Base-by-base conservation (phyloP, 306 rosid genomes). In the Coriaria nepalensis region DNA sequence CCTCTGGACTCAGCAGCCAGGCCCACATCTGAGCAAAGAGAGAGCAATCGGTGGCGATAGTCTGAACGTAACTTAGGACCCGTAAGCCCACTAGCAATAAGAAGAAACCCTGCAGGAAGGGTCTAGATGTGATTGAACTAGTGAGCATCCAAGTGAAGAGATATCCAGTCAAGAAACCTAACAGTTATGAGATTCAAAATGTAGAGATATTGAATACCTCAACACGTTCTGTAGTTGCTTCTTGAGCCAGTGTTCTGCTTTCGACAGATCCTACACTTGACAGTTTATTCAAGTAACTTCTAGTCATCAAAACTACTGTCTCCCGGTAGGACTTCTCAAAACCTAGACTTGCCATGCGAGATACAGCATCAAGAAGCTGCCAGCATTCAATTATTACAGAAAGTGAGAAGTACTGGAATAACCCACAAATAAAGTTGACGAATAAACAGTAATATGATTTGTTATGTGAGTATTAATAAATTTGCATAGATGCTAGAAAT, bases 1-100 rank as follows among this genome's bases (percentile, higher is more conserved):
- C 94, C 81, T 79, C 79, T 79, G 67, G 98, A 77, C 73, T 90
- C 98, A n/a, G 98, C 98, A 66, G 95, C 94, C 62, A 90, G 76
- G 61, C 95, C 98, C 54, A 90, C 95, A 67, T 90, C 98, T 15
- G 98, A 90, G 63, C 95, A 90, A 53, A 90, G 69, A 68, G 94
- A 84, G 43, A 90, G 85, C 71, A 90, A 60, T 35, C 98, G 92
- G 42, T 81, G 82, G 60, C 95, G 98, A 75, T 59, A 90, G 65
- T 90, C 98, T 51, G 84, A 72, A 53, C 95, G 92, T 65, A 84
- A 49, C 68, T 55, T 85, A 43, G 69, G 51, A 75, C 69, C 66
- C 52, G 58, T 73, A 57, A 90, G 94, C 58, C 90, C 94, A 64
- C 74, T 58, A 29, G 95, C 98, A 67, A 90, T 77, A 55, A 49